Conservation (phyloP, 2,329 filamentous ascomycete genomes). For the Aspergillus sojae region DNA sequence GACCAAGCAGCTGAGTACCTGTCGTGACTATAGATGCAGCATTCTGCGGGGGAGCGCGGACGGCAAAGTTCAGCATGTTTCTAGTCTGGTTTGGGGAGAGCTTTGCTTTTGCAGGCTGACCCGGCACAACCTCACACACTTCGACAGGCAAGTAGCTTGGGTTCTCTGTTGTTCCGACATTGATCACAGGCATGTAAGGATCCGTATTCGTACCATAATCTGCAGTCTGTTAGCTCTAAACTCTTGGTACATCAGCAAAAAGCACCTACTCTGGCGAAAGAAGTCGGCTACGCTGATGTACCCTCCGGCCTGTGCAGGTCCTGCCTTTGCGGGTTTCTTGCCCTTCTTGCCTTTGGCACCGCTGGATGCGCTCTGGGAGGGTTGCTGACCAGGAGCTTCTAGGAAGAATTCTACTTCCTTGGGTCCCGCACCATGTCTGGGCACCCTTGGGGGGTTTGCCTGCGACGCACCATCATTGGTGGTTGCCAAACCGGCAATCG, state of each 20-base stretch:
- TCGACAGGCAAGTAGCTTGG: conserved; percentile 70
- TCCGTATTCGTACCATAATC: conserved; percentile 42
- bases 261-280: conserved; percentile 47
- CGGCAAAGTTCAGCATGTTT: conserved; percentile 73
- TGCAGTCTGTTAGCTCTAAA: conserved; percentile 22
- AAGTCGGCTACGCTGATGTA: conserved; percentile 58
- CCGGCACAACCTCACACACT: conserved; percentile 63
- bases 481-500: conserved; percentile 51
- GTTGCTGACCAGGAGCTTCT: conserved; percentile 26
- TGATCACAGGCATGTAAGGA: conserved; percentile 61
- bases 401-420: conserved; percentile 60
- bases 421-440: conserved; percentile 50
- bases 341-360: conserved; percentile 22
- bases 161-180: conserved; percentile 61
- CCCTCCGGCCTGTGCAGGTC: conserved; percentile 33
- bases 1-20: conserved; percentile 58
- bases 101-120: conserved; percentile 65
- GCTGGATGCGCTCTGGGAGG: conserved; percentile 8
- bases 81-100: conserved; percentile 64
- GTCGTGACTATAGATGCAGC: conserved; percentile 64
- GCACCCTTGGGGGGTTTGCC: conserved; percentile 40
- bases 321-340: conserved; percentile 35
- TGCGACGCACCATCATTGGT: conserved; percentile 38
- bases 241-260: background rate
- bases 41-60: conserved; percentile 67